A percentile compares a stretch with the other conserved stretches of the same genome.
Conservation (phyloP, 1,284 basidiomycete genomes). For the Tilletia caries region DNA sequence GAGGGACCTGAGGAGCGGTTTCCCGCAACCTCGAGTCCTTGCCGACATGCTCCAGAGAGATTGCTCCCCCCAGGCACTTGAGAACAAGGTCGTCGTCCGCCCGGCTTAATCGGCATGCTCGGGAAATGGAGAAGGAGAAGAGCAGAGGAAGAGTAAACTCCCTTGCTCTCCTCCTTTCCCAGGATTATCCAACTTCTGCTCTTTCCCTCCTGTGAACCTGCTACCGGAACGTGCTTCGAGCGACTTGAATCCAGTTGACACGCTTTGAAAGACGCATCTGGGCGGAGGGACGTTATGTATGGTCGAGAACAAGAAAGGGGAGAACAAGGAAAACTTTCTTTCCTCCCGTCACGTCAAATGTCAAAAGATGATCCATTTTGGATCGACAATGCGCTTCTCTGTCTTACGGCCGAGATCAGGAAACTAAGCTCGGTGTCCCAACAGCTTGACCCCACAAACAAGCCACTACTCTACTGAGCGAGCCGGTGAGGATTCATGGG, state of each 20-base stretch:
- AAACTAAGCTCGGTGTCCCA: background rate
- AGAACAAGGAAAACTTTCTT: no score
- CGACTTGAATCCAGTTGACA: background rate
- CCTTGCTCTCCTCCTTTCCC: no score
- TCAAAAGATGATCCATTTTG: background rate
- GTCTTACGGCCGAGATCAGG: no score
- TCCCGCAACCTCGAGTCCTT: background rate
- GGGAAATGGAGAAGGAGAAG: no score
- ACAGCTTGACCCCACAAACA: background rate
- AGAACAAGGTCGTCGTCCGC: background rate
- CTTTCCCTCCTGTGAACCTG: background rate
- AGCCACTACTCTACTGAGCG: background rate
- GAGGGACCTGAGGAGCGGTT: background rate
- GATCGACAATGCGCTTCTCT: background rate
- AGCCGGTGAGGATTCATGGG: no score
- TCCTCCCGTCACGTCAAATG: background rate
- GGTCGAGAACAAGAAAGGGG: no score
- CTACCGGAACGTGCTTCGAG: background rate
- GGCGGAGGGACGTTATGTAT: no score
- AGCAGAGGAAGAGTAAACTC: no score
- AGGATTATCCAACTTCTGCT: no score
- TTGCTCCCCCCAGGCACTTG: background rate
- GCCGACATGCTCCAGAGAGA: slow-evolving; percentile 7
- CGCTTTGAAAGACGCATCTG: no score
- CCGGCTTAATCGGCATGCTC: slow-evolving; percentile 11